Evolutionary conservation across 1,139 yeast species (phyloP).

Genomic region (Hyphopichia buzzinii): DNA sequence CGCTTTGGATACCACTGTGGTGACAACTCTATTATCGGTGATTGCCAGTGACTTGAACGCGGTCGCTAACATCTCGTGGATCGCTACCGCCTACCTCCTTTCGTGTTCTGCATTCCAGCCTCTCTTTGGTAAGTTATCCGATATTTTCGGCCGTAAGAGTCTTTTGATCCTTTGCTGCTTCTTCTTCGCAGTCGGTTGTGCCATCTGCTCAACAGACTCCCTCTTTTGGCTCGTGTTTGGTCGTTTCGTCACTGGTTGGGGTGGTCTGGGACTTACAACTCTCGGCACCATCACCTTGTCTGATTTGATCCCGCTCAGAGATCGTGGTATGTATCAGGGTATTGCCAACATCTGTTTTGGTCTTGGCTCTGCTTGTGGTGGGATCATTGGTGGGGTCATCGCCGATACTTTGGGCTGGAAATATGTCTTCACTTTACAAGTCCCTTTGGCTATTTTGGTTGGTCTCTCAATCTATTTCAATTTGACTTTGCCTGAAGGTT

Average conservation of each 20-base stretch:
- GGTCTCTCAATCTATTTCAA: conserved; percentile 34
- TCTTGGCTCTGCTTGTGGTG: conserved; percentile 56
- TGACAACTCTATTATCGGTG: conserved; percentile 39
- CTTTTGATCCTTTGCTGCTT: conserved; percentile 33
- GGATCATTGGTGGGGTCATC: conserved; percentile 62
- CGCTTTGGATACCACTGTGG: conserved; percentile 47
- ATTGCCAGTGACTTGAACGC: conserved; percentile 46
- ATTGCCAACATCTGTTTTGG: conserved; percentile 49
- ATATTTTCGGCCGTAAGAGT: conserved; percentile 74
- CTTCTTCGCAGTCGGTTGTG: conserved; percentile 40
- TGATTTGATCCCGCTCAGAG: conserved; percentile 51
- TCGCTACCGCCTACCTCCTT: conserved; percentile 43
- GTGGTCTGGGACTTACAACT: conserved; percentile 56
- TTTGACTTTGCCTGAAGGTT: conserved; percentile 47
- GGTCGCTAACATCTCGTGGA: conserved; percentile 44
- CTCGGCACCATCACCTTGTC: conserved; percentile 52
- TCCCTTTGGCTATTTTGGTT: conserved; percentile 61
- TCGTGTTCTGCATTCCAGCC: conserved; percentile 58
- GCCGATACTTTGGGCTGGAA: conserved; percentile 82
- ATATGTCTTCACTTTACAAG: conserved; percentile 50
- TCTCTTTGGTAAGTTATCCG: conserved; percentile 79
- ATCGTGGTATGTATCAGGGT: conserved; percentile 54
- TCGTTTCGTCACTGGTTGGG: conserved; percentile 53
- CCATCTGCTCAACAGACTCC: conserved; percentile 39
- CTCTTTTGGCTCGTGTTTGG: conserved; percentile 55